A percentile compares a stretch with the other conserved stretches of the same genome.
Conservation (phyloP, 495 filamentous ascomycete species). For the Daldinia grandis region DNA sequence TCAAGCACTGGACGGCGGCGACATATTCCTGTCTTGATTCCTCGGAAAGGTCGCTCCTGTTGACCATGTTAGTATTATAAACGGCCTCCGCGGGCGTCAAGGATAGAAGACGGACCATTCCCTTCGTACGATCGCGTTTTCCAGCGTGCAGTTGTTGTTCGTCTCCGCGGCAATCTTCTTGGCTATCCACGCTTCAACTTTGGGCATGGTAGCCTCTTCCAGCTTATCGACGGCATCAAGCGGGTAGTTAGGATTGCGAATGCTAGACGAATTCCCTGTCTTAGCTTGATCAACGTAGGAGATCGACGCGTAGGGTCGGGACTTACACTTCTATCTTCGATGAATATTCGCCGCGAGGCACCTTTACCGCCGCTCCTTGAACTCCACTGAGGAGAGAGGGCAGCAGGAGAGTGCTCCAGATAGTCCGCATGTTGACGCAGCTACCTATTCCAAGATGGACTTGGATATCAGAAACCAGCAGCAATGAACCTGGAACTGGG, state of each 20-base stretch:
- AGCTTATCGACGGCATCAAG: slow-evolving; percentile 53
- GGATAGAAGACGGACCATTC: slow-evolving; percentile 55
- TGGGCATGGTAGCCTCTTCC: slow-evolving; percentile 49
- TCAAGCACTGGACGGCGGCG: slow-evolving; percentile 58
- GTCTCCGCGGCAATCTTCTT: slow-evolving; percentile 48
- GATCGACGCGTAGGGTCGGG: background rate
- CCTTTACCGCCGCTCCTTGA: slow-evolving; percentile 24
- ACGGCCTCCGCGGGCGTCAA: background rate
- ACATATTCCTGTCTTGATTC: slow-evolving; percentile 55
- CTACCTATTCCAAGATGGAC: slow-evolving; percentile 21
- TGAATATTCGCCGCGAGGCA: slow-evolving; percentile 35
- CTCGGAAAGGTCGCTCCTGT: slow-evolving; percentile 53
- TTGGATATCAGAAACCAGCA: slow-evolving; percentile 9
- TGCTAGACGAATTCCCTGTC: slow-evolving; percentile 2
- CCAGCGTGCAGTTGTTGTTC: slow-evolving; percentile 58
- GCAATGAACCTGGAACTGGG: slow-evolving; percentile 15
- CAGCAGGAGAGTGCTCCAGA: slow-evolving; percentile 46
- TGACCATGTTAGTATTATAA: slow-evolving; percentile 16
- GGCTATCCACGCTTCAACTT: slow-evolving; percentile 48
- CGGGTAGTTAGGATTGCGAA: slow-evolving; percentile 50
- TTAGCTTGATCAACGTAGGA: slow-evolving; percentile 11
- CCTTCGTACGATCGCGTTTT: slow-evolving; percentile 57
- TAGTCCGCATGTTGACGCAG: slow-evolving; percentile 46
- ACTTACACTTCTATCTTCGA: slow-evolving; percentile 49
- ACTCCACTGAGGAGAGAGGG: slow-evolving; percentile 48